These are phyloP conservation scores for Cryomyces minteri DNA, from an alignment of 495 filamentous ascomycete species.

Conservation along the genomic window DNA sequence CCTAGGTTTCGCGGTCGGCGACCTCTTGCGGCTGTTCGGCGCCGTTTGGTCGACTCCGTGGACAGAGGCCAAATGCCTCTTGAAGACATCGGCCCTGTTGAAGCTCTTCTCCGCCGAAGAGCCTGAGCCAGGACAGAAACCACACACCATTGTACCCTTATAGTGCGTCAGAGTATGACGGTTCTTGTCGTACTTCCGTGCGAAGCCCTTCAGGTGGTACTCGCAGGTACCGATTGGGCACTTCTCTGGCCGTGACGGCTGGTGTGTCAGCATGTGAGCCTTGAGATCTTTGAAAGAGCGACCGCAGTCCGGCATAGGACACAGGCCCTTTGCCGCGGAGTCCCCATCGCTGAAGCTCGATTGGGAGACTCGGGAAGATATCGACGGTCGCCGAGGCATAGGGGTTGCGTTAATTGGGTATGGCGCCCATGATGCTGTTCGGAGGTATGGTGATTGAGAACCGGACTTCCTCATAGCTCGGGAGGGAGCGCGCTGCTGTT, in stretches of 20 bases:
- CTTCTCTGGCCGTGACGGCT: conserved; percentile 85
- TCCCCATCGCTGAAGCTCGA: conserved; percentile 33
- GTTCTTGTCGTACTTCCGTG: conserved; percentile 97
- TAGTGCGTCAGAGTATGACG: conserved; percentile 97
- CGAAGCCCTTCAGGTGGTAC: conserved; percentile 91
- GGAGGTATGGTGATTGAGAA: conserved; percentile 25
- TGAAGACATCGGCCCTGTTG: conserved; percentile 97
- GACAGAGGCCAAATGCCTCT: conserved; percentile 84
- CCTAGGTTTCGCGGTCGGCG: conserved; percentile 24
- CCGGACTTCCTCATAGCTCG: conserved; percentile 3
- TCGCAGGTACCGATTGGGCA: conserved; percentile 90
- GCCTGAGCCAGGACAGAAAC: conserved; percentile 87
- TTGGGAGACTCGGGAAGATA: conserved; percentile 4
- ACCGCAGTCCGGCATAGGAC: conserved; percentile 70
- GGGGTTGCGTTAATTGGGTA: conserved; percentile 9
- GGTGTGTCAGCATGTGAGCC: conserved; percentile 93
- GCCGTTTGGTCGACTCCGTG: conserved; percentile 92
- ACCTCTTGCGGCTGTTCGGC: conserved; percentile 83
- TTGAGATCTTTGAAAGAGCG: conserved; percentile 87
- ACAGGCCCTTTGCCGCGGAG: conserved; percentile 47
- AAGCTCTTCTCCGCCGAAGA: conserved; percentile 94
- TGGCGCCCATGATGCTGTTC: conserved; percentile 15
- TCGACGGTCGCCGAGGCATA: neutral
- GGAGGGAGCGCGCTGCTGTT: conserved; percentile 10
- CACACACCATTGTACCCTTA: conserved; percentile 98